These are phyloP conservation scores for Myxozyma melibiosi DNA, from an alignment of 805 yeast species.

Conservation along the genomic window DNA sequence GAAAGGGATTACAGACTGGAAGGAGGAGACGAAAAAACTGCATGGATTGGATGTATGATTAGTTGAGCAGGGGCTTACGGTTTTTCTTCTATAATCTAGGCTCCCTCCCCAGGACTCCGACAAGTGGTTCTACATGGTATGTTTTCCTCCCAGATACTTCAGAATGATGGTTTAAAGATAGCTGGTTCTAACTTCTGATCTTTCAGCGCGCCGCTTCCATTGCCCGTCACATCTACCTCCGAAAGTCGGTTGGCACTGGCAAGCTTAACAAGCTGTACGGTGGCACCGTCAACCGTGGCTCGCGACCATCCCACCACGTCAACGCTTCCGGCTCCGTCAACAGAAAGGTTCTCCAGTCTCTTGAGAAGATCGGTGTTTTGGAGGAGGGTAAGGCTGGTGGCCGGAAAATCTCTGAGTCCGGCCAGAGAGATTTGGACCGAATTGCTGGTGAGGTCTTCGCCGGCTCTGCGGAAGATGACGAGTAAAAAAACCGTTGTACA, in stretches of 20 bases:
- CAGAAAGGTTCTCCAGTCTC: conserved; percentile 97
- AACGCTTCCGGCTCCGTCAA: conserved; percentile 99
- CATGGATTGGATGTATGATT: background rate
- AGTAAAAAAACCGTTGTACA: conserved; percentile 13
- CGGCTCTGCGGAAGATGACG: conserved; percentile 32
- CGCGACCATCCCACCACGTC: conserved; percentile 96
- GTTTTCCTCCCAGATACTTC: background rate
- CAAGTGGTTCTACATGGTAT: conserved; percentile 87
- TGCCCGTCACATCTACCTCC: conserved; percentile 99
- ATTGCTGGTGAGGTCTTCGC: conserved; percentile 35
- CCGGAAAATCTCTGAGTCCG: conserved; percentile 98
- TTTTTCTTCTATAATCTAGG: conserved; percentile 25
- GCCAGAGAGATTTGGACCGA: conserved; percentile 99
- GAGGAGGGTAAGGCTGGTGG: conserved; percentile 99
- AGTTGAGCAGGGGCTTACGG: background rate
- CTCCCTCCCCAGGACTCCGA: conserved; percentile 99
- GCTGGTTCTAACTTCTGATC: background rate
- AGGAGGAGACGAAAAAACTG: background rate
- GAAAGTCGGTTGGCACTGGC: conserved; percentile 99
- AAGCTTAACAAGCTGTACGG: conserved; percentile 98
- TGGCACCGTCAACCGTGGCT: conserved; percentile 98
- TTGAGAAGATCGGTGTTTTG: conserved; percentile 96
- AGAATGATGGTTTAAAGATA: too few species aligned
- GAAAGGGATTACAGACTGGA: background rate
- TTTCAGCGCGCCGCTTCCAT: conserved; percentile 96